Conservation (phyloP, 1,284 basidiomycete species). For the Chalciporus sp. region DNA sequence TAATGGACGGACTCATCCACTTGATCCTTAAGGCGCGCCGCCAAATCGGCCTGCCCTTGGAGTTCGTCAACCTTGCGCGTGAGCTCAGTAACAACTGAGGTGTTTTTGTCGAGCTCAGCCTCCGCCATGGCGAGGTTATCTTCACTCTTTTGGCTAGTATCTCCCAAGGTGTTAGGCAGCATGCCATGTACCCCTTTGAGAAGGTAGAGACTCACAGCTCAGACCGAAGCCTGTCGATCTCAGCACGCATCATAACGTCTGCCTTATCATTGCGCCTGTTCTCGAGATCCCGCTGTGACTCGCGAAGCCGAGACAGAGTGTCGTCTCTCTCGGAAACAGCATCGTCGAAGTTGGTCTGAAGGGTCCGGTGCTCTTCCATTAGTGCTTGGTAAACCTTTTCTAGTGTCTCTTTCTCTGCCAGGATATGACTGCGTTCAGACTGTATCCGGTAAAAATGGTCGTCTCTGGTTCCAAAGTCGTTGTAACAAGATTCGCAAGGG, state of each 20-base stretch:
- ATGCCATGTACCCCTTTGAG: constrained; percentile 6
- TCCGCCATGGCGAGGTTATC: constrained; percentile 83
- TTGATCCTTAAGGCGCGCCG: constrained; percentile 84
- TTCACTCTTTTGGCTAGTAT: constrained; percentile 82
- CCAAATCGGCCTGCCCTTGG: constrained; percentile 77
- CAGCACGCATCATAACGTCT: constrained; percentile 70
- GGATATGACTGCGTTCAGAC: constrained; percentile 72
- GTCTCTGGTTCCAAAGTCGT: constrained; percentile 50
- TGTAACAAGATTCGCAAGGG: constrained; percentile 13
- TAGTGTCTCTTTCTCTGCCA: constrained; percentile 78
- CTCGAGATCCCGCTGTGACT: constrained; percentile 61
- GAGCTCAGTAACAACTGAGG: constrained; percentile 66
- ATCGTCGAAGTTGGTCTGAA: constrained; percentile 76
- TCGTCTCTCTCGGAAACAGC: constrained; percentile 74
- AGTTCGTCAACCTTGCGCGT: constrained; percentile 83
- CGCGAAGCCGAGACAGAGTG: constrained; percentile 54
- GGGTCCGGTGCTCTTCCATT: constrained; percentile 73
- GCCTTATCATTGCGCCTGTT: constrained; percentile 64
- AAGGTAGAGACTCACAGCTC: constrained; percentile 67
- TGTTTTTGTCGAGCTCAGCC: constrained; percentile 78
- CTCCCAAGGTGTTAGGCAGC: constrained; percentile 36
- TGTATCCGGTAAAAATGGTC: constrained; percentile 86
- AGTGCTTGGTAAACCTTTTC: constrained; percentile 77
- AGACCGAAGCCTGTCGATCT: constrained; percentile 76
- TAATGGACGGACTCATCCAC: constrained; percentile 78